Evolutionary conservation across 257 asterid genomes (phyloP).

Genomic region (Solanum dulcamara): DNA sequence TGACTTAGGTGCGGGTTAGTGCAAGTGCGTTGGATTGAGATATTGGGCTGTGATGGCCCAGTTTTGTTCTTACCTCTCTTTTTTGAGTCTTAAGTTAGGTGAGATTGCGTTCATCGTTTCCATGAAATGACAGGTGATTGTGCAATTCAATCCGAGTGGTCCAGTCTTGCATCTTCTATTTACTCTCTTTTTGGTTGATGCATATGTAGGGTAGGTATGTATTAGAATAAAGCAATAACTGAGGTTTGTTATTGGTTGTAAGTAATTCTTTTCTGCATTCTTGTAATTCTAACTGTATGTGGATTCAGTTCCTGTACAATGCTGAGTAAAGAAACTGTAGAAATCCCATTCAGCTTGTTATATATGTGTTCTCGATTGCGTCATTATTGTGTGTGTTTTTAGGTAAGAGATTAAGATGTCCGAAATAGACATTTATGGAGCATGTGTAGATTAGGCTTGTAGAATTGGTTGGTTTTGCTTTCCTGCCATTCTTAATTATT

Average conservation of each 20-base stretch:
- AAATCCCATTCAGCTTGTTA: neutral
- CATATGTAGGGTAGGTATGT: neutral
- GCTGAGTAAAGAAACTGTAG: neutral
- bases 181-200: neutral
- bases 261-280: neutral
- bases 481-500: neutral
- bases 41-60: neutral
- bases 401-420: neutral
- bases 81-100: neutral
- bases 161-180: neutral
- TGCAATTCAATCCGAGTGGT: neutral
- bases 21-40: neutral
- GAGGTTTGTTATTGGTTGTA: neutral
- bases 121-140: neutral
- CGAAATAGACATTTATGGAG: neutral
- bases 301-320: neutral
- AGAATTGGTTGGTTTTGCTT: neutral
- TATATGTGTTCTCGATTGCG: neutral
- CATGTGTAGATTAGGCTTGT: neutral
- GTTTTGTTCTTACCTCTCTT: neutral
- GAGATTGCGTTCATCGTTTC: neutral
- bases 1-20: neutral
- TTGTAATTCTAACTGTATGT: neutral
- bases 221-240: neutral
- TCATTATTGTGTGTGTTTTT: neutral